Conservation (phyloP, 2,329 filamentous ascomycete genomes). For the Cladorrhinum sp. region DNA sequence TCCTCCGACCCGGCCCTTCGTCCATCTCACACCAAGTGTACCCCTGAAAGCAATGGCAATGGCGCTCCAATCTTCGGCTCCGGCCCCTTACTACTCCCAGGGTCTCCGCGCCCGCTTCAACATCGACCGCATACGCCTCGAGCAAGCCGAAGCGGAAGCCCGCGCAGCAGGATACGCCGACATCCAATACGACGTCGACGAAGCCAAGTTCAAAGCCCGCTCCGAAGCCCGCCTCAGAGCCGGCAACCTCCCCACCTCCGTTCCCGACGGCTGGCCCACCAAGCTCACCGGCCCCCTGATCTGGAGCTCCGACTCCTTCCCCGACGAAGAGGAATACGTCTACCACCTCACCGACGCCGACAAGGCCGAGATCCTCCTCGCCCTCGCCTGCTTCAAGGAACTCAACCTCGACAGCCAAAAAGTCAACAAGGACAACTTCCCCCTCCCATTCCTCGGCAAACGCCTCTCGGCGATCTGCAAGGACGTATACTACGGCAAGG, state of each 20-base stretch:
- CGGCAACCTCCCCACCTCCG: slow-evolving; percentile 9
- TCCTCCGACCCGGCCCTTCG: not conserved
- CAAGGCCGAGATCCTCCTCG: slow-evolving; percentile 19
- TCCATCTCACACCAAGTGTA: no score
- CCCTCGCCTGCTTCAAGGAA: slow-evolving; percentile 19
- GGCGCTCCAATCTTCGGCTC: not conserved
- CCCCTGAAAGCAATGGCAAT: slow-evolving; percentile 1
- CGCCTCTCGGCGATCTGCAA: slow-evolving; percentile 13
- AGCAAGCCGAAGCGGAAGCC: slow-evolving; percentile 14
- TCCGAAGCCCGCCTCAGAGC: slow-evolving; percentile 15
- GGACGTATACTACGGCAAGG: slow-evolving; percentile 19
- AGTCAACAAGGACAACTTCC: slow-evolving; percentile 19
- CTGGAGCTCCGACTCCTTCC: slow-evolving; percentile 19
- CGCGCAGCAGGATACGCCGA: slow-evolving; percentile 12
- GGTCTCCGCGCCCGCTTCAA: slow-evolving; percentile 22
- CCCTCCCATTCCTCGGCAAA: slow-evolving; percentile 16
- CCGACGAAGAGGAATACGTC: slow-evolving; percentile 19
- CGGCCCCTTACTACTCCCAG: slow-evolving; percentile 20
- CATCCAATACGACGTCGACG: slow-evolving; percentile 21
- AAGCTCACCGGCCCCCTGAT: slow-evolving; percentile 19
- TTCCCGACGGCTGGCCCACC: slow-evolving; percentile 22
- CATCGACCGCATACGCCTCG: slow-evolving; percentile 19
- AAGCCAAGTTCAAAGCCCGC: slow-evolving; percentile 19
- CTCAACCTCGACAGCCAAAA: slow-evolving; percentile 16
- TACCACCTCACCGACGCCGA: slow-evolving; percentile 19